Percentiles rank a stretch among this genome's conserved stretches.
These are phyloP conservation scores for Microdochium bolleyi DNA, from an alignment of 2,329 filamentous ascomycete species.

Conservation along the genomic window DNA sequence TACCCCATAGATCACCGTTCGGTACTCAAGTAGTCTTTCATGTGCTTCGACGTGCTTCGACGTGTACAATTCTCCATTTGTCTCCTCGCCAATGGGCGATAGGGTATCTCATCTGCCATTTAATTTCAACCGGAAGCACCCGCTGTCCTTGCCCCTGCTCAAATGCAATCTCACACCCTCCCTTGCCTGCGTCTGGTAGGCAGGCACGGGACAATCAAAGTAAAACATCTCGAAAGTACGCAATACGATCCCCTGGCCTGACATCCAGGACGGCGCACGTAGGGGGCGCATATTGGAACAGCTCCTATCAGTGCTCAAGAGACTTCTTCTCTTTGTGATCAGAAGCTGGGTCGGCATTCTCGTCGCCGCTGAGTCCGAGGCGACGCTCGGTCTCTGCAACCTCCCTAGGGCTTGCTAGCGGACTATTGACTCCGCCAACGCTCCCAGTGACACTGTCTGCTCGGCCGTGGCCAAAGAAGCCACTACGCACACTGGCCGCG, in stretches of 20 bases:
- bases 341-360: slow-evolving; percentile 10
- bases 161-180: too few relatives aligned
- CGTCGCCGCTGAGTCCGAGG: slow-evolving; percentile 3
- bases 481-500: slow-evolving; percentile 71
- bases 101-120: background rate
- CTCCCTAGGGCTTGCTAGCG: slow-evolving; percentile 51
- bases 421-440: slow-evolving; percentile 54
- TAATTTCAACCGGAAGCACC: too few relatives aligned
- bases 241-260: background rate
- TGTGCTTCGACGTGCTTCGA: too few relatives aligned
- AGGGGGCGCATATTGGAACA: too few relatives aligned
- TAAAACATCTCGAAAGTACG: background rate
- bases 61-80: background rate
- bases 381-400: slow-evolving; percentile 19
- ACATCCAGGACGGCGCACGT: background rate
- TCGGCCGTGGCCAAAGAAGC: slow-evolving; percentile 65
- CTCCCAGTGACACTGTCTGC: slow-evolving; percentile 78
- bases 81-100: background rate
- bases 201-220: too few relatives aligned
- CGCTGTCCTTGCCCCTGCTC: too few relatives aligned
- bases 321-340: slow-evolving; percentile 1
- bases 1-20: too few relatives aligned
- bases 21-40: too few relatives aligned
- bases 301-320: background rate
- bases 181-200: too few relatives aligned